phyloP scores from a whole-genome alignment of 2,329 filamentous ascomycete genomes.

The Cytospora chrysosperma region DNA sequence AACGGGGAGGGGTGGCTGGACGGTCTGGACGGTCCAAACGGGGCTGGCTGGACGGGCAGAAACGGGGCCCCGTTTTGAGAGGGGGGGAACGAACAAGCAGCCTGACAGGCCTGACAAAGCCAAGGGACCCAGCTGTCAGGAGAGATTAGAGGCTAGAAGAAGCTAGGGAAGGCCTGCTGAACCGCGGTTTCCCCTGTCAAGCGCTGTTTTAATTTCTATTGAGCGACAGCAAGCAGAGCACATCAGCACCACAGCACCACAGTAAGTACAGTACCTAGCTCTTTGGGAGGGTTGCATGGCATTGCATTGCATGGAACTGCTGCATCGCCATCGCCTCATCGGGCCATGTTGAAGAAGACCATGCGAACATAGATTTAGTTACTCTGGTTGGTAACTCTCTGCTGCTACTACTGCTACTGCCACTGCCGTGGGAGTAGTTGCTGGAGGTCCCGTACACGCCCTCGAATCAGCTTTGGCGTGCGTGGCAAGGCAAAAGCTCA shows the following conservation, averaged over 20 bases:
- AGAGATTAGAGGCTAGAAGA: neutral
- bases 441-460: neutral
- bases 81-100: too few species aligned
- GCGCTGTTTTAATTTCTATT: neutral
- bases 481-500: neutral
- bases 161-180: neutral
- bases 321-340: neutral
- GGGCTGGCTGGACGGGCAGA: too few species aligned
- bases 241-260: neutral
- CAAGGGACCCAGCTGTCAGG: neutral
- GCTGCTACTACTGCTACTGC: too few species aligned
- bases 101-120: too few species aligned
- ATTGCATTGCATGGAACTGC: neutral
- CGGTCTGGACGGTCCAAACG: too few species aligned
- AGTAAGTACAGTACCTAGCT: too few species aligned
- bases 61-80: neutral
- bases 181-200: neutral
- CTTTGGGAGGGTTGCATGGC: neutral
- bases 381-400: too few species aligned
- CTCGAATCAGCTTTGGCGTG: neutral
- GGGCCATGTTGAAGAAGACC: neutral
- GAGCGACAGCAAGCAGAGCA: too few species aligned
- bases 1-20: neutral
- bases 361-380: neutral
- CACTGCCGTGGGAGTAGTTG: too few species aligned